Conservation (phyloP, 495 filamentous ascomycete genomes). For the Penicillium ucsense region DNA sequence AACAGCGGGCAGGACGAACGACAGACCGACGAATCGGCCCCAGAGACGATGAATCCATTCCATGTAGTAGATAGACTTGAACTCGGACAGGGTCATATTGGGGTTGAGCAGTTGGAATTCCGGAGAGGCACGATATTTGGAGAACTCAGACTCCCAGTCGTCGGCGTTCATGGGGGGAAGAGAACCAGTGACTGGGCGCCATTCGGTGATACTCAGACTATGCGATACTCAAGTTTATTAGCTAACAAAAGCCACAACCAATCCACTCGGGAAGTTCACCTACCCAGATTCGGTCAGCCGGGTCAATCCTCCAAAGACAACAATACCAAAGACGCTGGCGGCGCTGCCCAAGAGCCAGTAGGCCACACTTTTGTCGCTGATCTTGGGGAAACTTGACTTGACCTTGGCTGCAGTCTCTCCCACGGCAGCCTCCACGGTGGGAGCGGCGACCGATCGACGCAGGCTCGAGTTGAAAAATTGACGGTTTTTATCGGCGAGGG, state of each 20-base stretch:
- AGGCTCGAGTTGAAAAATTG: conserved; percentile 23
- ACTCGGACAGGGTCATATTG: conserved; percentile 82
- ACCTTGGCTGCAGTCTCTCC: conserved; percentile 18
- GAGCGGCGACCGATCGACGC: conserved; percentile 17
- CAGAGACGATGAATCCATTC: conserved; percentile 96
- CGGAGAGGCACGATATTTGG: conserved; percentile 80
- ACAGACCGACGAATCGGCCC: conserved; percentile 86
- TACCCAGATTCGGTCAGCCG: conserved; percentile 94
- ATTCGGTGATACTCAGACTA: conserved; percentile 97
- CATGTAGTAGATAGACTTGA: conserved; percentile 99
- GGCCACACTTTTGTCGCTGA: conserved; percentile 62
- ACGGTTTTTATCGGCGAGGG: conserved; percentile 19
- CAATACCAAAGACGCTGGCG: conserved; percentile 88
- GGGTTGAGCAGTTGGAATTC: conserved; percentile 87
- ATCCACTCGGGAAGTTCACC: not conserved
- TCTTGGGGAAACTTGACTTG: conserved; percentile 56
- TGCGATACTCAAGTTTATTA: conserved; percentile 11
- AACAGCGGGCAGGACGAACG: conserved; percentile 75
- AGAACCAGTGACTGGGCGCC: conserved; percentile 90
- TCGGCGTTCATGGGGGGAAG: conserved; percentile 67
- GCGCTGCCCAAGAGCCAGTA: conserved; percentile 93
- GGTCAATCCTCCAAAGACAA: conserved; percentile 89
- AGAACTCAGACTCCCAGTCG: conserved; percentile 87
- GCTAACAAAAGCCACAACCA: not conserved
- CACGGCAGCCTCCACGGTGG: conserved; percentile 9